These are phyloP conservation scores for Aphanomyces invadans DNA, from an alignment of 352 stramenopile species.

Conservation along the genomic window DNA sequence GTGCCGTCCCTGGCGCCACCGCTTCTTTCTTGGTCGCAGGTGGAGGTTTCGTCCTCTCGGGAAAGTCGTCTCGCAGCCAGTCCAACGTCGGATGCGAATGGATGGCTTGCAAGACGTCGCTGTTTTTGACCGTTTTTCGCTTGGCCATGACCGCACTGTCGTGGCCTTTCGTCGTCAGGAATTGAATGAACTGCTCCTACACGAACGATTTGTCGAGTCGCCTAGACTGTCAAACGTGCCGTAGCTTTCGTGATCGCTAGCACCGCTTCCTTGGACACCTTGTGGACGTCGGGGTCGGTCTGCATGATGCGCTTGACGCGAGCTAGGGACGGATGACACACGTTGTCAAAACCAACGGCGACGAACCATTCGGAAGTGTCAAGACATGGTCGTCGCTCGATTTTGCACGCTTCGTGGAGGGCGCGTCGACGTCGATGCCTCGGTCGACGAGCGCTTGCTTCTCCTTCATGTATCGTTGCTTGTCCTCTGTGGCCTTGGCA, in stretches of 20 bases:
- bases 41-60: not conserved
- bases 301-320: slow-evolving; percentile 92
- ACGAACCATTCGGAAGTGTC: slow-evolving; percentile 4
- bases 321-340: too few species aligned
- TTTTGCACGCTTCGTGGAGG: not conserved
- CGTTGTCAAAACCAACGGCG: too few species aligned
- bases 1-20: not conserved
- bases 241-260: slow-evolving; percentile 89
- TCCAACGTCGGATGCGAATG: slow-evolving; percentile 67
- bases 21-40: not conserved
- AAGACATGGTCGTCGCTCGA: slow-evolving; percentile 24
- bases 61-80: slow-evolving; percentile 81
- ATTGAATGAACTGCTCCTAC: slow-evolving; percentile 85
- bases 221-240: slow-evolving; percentile 31
- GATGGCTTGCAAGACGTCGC: slow-evolving; percentile 68
- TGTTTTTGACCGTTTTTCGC: slow-evolving; percentile 69
- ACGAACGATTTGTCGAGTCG: not conserved
- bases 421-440: slow-evolving; percentile 30
- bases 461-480: slow-evolving; percentile 71
- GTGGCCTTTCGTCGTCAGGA: slow-evolving; percentile 85
- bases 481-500: slow-evolving; percentile 78
- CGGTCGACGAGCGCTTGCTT: slow-evolving; percentile 57
- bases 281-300: slow-evolving; percentile 86
- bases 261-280: slow-evolving; percentile 88
- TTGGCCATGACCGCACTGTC: slow-evolving; percentile 77